Evolutionary conservation across 2,329 filamentous ascomycete species (phyloP).

Genomic region (Lasiodiplodia sp.): DNA sequence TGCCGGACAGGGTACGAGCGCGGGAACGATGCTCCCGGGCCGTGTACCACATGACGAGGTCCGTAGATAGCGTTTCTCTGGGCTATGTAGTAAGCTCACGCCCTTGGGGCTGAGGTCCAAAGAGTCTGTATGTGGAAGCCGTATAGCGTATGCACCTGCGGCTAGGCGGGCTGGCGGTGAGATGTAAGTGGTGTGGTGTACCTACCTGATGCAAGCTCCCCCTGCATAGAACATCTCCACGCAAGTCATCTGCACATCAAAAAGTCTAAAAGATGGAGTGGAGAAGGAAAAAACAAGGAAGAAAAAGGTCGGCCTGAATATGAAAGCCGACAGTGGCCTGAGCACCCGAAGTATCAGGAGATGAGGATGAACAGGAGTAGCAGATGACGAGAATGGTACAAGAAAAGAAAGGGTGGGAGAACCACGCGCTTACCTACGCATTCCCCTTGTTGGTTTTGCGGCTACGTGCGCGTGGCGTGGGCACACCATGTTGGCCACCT

Average conservation of each 20-base stretch:
- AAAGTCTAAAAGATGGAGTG: background rate
- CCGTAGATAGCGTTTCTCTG: background rate
- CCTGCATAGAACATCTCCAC: background rate
- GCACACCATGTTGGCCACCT: background rate
- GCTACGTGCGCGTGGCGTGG: background rate
- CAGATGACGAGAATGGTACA: background rate
- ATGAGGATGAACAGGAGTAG: background rate
- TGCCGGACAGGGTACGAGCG: background rate
- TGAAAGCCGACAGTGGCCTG: background rate
- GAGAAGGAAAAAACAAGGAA: background rate
- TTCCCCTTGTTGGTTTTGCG: background rate
- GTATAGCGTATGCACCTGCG: background rate
- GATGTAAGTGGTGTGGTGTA: background rate
- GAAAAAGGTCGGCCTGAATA: background rate
- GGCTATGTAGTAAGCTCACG: background rate
- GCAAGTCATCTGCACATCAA: background rate
- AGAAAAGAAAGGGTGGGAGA: background rate
- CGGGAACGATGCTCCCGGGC: background rate
- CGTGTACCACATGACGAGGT: background rate
- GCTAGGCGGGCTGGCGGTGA: background rate
- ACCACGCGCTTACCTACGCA: background rate
- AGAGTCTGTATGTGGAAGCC: background rate
- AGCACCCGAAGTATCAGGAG: background rate
- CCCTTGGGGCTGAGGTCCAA: background rate
- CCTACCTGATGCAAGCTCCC: background rate